These are phyloP conservation scores for Boletus reticuloceps DNA, from an alignment of 768 basidiomycete species.

Conservation along the genomic window DNA sequence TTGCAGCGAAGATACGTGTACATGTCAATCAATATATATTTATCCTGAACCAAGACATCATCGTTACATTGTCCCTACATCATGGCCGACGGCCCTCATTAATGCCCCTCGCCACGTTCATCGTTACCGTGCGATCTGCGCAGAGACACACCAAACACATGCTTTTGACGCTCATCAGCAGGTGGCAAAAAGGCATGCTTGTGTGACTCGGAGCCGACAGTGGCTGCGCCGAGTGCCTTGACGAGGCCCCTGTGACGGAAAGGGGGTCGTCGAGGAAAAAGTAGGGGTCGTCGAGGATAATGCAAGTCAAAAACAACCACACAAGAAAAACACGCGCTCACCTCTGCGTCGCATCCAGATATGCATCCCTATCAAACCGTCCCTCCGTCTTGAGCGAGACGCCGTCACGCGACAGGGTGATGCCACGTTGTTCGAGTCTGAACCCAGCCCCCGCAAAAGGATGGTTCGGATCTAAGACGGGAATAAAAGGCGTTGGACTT, in stretches of 20 bases:
- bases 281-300: no score
- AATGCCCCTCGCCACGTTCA: not conserved
- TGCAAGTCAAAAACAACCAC: no score
- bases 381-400: slow-evolving; percentile 64
- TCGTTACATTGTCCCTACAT: no score
- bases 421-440: slow-evolving; percentile 50
- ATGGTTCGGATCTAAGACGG: not conserved
- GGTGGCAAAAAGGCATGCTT: slow-evolving; percentile 8
- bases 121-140: slow-evolving; percentile 5
- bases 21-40: no score
- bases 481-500: slow-evolving; percentile 19
- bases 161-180: not conserved
- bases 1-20: no score
- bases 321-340: slow-evolving; percentile 17
- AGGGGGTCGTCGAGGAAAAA: not conserved
- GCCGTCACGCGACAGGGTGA: slow-evolving; percentile 56
- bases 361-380: slow-evolving; percentile 58
- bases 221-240: slow-evolving; percentile 48
- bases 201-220: slow-evolving; percentile 27
- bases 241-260: slow-evolving; percentile 42
- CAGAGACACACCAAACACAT: not conserved
- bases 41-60: no score
- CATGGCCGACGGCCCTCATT: no score
- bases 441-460: no score
- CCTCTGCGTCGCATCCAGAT: slow-evolving; percentile 75